phyloP scores from a whole-genome alignment of 2,329 filamentous ascomycete genomes.

The Biscogniauxia sp. region DNA sequence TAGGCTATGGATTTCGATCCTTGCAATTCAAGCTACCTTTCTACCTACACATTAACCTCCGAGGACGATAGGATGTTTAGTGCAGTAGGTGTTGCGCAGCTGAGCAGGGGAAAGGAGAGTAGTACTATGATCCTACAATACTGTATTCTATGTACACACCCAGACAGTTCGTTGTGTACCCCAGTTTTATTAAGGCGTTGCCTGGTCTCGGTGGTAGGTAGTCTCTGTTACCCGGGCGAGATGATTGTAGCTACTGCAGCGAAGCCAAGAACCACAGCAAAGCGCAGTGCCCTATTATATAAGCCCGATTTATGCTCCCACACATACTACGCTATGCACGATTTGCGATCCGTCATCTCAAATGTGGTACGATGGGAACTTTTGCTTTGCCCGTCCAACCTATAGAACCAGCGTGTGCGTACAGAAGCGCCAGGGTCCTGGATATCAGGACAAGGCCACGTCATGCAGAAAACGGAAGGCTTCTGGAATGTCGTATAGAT shows the following conservation, averaged over 20 bases:
- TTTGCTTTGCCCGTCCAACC: not conserved
- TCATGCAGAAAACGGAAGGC: conserved; percentile 15
- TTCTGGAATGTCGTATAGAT: conserved; percentile 22
- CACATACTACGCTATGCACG: not conserved
- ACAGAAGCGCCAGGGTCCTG: not conserved
- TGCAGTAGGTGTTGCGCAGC: not conserved
- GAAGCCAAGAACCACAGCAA: not conserved
- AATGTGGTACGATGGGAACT: not conserved
- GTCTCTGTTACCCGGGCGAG: not conserved
- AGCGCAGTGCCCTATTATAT: not conserved
- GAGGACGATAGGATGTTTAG: not conserved
- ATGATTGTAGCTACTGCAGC: not conserved
- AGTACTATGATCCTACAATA: not conserved
- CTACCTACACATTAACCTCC: not conserved
- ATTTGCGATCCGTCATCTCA: not conserved
- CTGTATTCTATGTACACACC: not conserved
- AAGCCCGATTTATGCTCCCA: not conserved
- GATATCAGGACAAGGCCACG: conserved; percentile 6
- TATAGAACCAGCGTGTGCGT: not conserved
- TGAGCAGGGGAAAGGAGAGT: not conserved
- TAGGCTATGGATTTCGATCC: no score
- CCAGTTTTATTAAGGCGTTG: not conserved
- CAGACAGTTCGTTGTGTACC: not conserved
- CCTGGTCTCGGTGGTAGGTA: not conserved
- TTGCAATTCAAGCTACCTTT: not conserved